Evolutionary conservation across 192 early-diverging fungal species (phyloP), one percentile per base, ranked within the genome.

Genomic region (Coemansia sp.): DNA sequence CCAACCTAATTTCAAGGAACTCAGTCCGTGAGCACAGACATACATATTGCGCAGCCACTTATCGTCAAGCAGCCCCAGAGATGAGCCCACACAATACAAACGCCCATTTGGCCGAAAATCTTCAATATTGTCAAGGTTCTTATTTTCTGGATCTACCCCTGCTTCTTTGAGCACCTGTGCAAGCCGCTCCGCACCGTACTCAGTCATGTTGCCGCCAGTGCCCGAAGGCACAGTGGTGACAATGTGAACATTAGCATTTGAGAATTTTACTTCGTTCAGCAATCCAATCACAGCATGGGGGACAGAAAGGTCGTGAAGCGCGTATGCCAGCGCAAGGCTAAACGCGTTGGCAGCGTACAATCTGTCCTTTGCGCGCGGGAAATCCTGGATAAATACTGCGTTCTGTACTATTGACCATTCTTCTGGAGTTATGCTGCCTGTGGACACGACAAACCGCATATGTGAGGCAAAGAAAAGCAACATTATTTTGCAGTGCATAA

Each of bases 371-470:
- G 27, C 27, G 27, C 57, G 24, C 11, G 50, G 40, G 9, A 75
- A 69, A 42, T 75, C 73, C 44, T 75, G 62, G 11, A 69, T 11
- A 53, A 62, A 69, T 24, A 69, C 50, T 9, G 50, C 12, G 53
- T 69, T 69, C 17, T 75, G 63, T 41, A 75, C 39, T 4, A 75
- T 24, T n/a, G 62, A 13, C 72, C 72, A 75, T 19, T 68, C 72
- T 9, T 59, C 66, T 21, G 45, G 17, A 0, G 57, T 41, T 18
- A 75, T 51, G 14, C 69, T 75, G 0, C 54, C 72, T 6, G 72
- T 54, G 0, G 44, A 46, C 0, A 65, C 59, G 1, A 66, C 61
- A 10, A 75, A 55, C 19, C 72, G 55, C 47, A 75, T 27, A 21
- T 30, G 34, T 0, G 21, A 2, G 1, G 39, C 4, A 18, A 59